Evolutionary conservation across 805 yeast genomes (phyloP), one percentile per base, ranked within the genome.

Genomic region (Saturnispora mendoncae): DNA sequence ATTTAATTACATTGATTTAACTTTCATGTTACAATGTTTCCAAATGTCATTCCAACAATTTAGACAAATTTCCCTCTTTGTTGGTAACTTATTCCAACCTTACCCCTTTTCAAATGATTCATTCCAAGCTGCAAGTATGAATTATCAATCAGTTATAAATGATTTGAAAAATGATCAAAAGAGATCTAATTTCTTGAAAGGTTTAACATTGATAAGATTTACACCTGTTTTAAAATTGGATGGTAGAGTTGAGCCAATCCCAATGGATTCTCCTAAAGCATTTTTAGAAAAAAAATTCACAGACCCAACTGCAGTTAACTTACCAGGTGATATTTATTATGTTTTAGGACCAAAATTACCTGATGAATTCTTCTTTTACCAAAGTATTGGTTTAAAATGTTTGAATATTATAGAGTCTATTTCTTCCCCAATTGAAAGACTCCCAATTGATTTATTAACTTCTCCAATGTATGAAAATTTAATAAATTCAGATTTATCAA

Each of bases 331-430:
- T 58, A 66, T 84, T 10, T 92, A 84, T 56, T 87, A 80, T 35
- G 73, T 87, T 36, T 70, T 92, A 37, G 86, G 94, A 8, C 85
- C 83, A 58, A 74, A 88, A 55, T 66, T 92, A 39, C 94, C 97
- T 2, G 83, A 85, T 41, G 97, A 88, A 61, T 69, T 82, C 32
- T 80, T 76, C 53, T 87, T 80, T 56, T 92, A 86, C 59, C 76
- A 76, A 55, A 80, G 94, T 1, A 60, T 82, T 44, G 97, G 97
- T 1, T 56, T 88, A 19, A 64, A 82, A 10, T 74, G 79, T 6
- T 62, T 80, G 5, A 78, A 76, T 43, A 58, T 84, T 19, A 69
- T 81, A 32, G 82, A 80, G 47, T 74, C 86, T 0, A 67, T 88
- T 15, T 69, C 80, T 1, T 75, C 75, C 44, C 72, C 74, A 46